Conservation (phyloP, 2,329 filamentous ascomycete species). For the Diaporthe vaccinii region DNA sequence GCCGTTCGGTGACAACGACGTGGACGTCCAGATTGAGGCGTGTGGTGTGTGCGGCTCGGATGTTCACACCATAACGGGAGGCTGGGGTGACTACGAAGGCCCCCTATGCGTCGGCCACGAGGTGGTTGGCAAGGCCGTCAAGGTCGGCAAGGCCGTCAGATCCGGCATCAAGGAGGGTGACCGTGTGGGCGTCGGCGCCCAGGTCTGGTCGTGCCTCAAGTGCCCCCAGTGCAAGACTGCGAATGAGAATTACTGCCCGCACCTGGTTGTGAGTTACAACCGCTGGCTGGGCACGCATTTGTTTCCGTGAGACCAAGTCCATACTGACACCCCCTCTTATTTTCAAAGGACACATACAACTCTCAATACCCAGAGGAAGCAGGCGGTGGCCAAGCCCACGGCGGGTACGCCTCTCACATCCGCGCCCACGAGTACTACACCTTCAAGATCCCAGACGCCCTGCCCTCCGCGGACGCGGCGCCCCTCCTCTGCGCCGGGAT, state of each 20-base stretch:
- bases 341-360: slow-evolving; percentile 66
- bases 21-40: slow-evolving; percentile 79
- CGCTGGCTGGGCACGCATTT: no score
- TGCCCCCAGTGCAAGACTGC: slow-evolving; percentile 61
- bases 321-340: not conserved
- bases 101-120: slow-evolving; percentile 71
- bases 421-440: slow-evolving; percentile 70
- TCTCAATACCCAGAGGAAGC: slow-evolving; percentile 58
- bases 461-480: slow-evolving; percentile 65
- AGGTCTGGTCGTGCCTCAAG: slow-evolving; percentile 69
- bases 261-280: slow-evolving; percentile 53
- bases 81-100: slow-evolving; percentile 61
- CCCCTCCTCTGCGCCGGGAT: slow-evolving; percentile 85
- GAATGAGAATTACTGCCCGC: slow-evolving; percentile 65
- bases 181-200: slow-evolving; percentile 74
- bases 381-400: slow-evolving; percentile 73
- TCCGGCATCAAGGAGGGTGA: slow-evolving; percentile 70
- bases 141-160: slow-evolving; percentile 58
- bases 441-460: slow-evolving; percentile 68
- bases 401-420: slow-evolving; percentile 69
- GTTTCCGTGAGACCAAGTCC: not conserved
- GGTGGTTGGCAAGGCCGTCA: slow-evolving; percentile 68
- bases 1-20: slow-evolving; percentile 77
- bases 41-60: slow-evolving; percentile 74
- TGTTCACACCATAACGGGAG: slow-evolving; percentile 70